Conservation (phyloP, 345 rosid genomes). For the Punica granatum region DNA sequence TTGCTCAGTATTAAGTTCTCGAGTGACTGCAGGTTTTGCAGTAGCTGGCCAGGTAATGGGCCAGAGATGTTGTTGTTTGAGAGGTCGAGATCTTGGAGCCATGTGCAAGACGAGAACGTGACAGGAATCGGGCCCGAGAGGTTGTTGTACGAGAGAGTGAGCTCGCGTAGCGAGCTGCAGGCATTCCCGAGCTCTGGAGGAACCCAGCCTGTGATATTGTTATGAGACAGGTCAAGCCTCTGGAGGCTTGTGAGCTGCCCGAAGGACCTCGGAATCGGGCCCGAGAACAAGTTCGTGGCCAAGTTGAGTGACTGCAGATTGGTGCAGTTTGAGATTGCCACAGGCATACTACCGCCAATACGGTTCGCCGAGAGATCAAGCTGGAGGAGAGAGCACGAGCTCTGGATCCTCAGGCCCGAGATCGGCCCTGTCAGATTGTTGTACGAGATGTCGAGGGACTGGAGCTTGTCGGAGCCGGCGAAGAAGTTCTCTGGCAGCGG, state of each 20-base stretch:
- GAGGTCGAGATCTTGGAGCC: slow-evolving; percentile 61
- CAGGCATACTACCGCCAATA: slow-evolving; percentile 47
- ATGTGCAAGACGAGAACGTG: slow-evolving; percentile 59
- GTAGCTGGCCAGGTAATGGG: slow-evolving; percentile 54
- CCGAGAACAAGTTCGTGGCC: slow-evolving; percentile 51
- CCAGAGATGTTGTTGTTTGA: slow-evolving; percentile 89
- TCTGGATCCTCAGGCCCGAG: slow-evolving; percentile 39
- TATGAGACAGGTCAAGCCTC: slow-evolving; percentile 68
- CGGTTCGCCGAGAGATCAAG: slow-evolving; percentile 69
- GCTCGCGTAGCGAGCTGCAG: slow-evolving; percentile 53
- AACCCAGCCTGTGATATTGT: slow-evolving; percentile 74
- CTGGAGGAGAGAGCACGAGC: slow-evolving; percentile 55
- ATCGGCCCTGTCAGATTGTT: slow-evolving; percentile 89
- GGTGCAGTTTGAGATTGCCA: slow-evolving; percentile 66
- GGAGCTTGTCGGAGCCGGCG: slow-evolving; percentile 44
- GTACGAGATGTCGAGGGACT: slow-evolving; percentile 63
- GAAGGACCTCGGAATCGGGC: slow-evolving; percentile 56
- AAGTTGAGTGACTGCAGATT: slow-evolving; percentile 56
- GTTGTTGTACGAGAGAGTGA: slow-evolving; percentile 67
- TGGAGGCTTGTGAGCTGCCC: slow-evolving; percentile 52
- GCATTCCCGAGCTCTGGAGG: slow-evolving; percentile 66
- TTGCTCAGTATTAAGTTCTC: slow-evolving; percentile 60
- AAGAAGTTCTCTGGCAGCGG: slow-evolving; percentile 51
- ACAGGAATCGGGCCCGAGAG: slow-evolving; percentile 65
- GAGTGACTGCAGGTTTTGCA: slow-evolving; percentile 44